Base-by-base conservation (phyloP, 257 asterid species). In the Coffea canephora region DNA sequence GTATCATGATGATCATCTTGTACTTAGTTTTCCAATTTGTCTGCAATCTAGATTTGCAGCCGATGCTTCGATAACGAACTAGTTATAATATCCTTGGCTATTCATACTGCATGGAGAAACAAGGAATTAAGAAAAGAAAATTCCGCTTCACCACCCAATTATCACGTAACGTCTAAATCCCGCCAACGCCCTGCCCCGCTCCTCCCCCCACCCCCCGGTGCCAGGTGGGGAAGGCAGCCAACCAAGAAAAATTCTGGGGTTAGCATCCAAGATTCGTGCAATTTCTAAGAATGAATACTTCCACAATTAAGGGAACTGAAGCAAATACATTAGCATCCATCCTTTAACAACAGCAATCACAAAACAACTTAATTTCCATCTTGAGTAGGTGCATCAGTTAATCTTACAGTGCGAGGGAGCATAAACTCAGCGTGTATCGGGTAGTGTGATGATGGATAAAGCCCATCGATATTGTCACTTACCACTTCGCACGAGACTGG, bases 401-500 rank as follows among this genome's bases (percentile, higher is more conserved):
- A 81, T 78, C 97, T 89, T 73, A 94, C 94, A 1, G 97, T 84
- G 48, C 97, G 96, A 0, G 98, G 98, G 69, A 94, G 99, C 96
- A 96, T 89, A 79, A 94, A 94, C 77, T 92, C 96, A 0, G 97
- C 89, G 78, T 85, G 90, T 69, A 96, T 85, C 27, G 99, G 99
- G 73, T 91, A 92, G 81, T 89, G 99, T 4, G 97, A 96, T 9
- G 99, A 96, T 6, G 97, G 99, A 79, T 91, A 96, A 68, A 81
- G 82, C 8, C 97, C 94, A 48, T 96, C 98, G n/a, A 94, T 89
- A 62, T 96, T 92, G 88, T 96, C 98, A n/a, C 80, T 94, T 79
- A 96, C 96, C 83, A 94, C 94, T 88, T 92, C 97, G 78, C 96
- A 96, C 0, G 93, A 94, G 68, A 94, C 91, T 0, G 98, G 99